Conservation (phyloP, 2,329 filamentous ascomycete genomes). For the Sporothrix pseudoabietina region DNA sequence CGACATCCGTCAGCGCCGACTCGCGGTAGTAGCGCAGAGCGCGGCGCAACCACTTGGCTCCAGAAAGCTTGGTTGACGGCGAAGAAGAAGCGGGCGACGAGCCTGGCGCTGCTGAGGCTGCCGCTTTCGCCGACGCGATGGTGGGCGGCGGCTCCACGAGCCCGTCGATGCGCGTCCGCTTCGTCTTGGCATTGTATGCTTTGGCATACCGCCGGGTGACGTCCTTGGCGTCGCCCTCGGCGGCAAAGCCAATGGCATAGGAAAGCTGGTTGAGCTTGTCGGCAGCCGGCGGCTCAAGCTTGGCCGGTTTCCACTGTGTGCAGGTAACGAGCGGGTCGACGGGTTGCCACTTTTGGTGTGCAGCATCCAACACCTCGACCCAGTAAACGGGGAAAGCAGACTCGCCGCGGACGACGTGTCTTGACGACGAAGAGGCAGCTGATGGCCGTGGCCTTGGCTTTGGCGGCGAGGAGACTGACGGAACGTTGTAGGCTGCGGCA, state of each 20-base stretch:
- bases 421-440: conserved; percentile 43
- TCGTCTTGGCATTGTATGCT: conserved; percentile 86
- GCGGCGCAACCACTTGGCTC: conserved; percentile 54
- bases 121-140: background rate
- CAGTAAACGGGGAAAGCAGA: conserved; percentile 85
- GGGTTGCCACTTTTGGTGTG: conserved; percentile 87
- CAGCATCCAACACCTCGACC: conserved; percentile 87
- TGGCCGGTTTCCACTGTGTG: conserved; percentile 72
- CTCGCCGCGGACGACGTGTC: conserved; percentile 61
- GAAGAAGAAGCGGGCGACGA: background rate
- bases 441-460: conserved; percentile 29
- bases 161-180: conserved; percentile 74
- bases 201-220: conserved; percentile 88
- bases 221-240: conserved; percentile 75
- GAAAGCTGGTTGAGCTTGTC: conserved; percentile 75
- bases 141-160: conserved; percentile 29
- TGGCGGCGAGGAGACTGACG: conserved; percentile 42
- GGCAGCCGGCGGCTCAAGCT: conserved; percentile 78
- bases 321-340: conserved; percentile 83
- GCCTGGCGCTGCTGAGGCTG: background rate
- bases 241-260: conserved; percentile 85
- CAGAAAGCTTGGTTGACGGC: conserved; percentile 7
- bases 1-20: conserved; percentile 60
- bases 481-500: conserved; percentile 57
- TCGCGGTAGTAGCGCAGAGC: conserved; percentile 53